Evolutionary conservation across 2,329 filamentous ascomycete genomes (phyloP).

Genomic region (Aspergillus unguis): DNA sequence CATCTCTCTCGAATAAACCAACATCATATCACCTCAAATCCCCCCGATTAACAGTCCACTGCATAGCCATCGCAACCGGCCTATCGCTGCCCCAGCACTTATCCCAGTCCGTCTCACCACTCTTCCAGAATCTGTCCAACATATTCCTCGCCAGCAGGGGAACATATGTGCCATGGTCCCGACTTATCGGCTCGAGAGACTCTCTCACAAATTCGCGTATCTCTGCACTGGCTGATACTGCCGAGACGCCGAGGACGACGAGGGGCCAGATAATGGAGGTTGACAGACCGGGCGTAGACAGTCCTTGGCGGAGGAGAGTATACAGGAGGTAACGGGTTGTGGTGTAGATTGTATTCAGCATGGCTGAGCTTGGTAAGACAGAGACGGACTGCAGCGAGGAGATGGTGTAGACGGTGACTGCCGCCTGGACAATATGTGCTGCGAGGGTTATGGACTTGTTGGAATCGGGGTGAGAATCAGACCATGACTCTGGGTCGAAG

Average conservation of each 20-base stretch:
- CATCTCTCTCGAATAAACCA: too few species aligned
- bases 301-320: slow-evolving; percentile 5
- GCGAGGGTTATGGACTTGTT: slow-evolving; percentile 19
- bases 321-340: background rate
- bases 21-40: background rate
- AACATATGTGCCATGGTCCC: slow-evolving; percentile 25
- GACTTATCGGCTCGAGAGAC: slow-evolving; percentile 12
- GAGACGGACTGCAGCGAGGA: slow-evolving; percentile 35
- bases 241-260: slow-evolving; percentile 36
- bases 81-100: slow-evolving; percentile 34
- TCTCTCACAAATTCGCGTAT: slow-evolving; percentile 4
- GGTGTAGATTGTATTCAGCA: background rate
- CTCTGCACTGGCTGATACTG: slow-evolving; percentile 15
- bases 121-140: slow-evolving; percentile 37
- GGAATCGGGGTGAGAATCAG: background rate
- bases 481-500: background rate
- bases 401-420: slow-evolving; percentile 38
- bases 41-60: background rate
- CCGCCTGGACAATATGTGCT: slow-evolving; percentile 29
- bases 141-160: slow-evolving; percentile 26
- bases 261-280: slow-evolving; percentile 36
- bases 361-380: slow-evolving; percentile 20
- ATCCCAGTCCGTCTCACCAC: slow-evolving; percentile 34
- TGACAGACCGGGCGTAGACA: slow-evolving; percentile 17
- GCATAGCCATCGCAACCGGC: slow-evolving; percentile 29